Base-by-base conservation (phyloP, 2,329 filamentous ascomycete species). In the Curvularia sp. region DNA sequence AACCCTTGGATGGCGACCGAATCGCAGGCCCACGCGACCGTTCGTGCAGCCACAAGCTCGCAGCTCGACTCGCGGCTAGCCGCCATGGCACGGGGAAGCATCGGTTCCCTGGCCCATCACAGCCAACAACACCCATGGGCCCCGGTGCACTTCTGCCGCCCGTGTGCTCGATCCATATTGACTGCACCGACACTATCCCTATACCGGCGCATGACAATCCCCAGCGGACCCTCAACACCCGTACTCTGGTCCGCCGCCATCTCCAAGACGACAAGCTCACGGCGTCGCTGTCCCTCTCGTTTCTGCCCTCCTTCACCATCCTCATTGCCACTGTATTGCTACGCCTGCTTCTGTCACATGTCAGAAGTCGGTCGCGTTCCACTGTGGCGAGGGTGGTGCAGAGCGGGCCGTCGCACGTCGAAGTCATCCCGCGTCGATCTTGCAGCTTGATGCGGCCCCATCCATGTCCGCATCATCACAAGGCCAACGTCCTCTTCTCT, bases 321-420 rank as follows among this genome's bases (percentile, higher is more conserved):
- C 32, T 34, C 12, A 8, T 8, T 32, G 5, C 2, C 30, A 15
- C 30, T 36, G 32, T 43, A 13, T 25, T 21, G 18, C 25, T n/a
- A 2, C 21, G 1, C 8, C 41, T 25, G 41, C 8, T 43, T 13
- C 41, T 64, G 61, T 70, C 72, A 75, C 71, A 73, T 72, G 72
- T 65, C 62, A 67, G 10, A 45, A 47, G 53, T 52, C 55, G 53
- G 49, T 61, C 45, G 56, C 60, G 66, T 68, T 69, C 61, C 69
- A 67, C 63, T 69, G 69, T 68, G 66, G 66, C 67, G 53, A 68
- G 57, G 58, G 59, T 55, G 60, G 50, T 66, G 61, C 66, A 63
- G 58, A 55, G 65, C 70, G 70, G 73, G 63, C 70, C 70, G 67
- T 65, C 55, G 70, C 69, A 73, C 68, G 49, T 66, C 64, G 51